These are phyloP conservation scores for Stachybotrys chlorohalonatus DNA, from an alignment of 2,329 filamentous ascomycete species.

Conservation along the genomic window DNA sequence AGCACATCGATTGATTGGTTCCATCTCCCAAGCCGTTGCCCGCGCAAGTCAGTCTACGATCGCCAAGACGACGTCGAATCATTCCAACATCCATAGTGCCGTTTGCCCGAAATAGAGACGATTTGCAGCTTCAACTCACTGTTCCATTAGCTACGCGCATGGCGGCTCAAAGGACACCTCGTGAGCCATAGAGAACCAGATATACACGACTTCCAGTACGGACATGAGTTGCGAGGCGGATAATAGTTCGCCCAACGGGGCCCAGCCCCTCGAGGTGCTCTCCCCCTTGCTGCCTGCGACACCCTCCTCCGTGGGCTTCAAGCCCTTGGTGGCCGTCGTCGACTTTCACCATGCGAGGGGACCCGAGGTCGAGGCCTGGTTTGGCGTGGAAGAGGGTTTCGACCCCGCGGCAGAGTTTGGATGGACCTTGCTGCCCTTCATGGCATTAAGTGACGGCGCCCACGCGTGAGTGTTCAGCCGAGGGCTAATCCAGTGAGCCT, in stretches of 20 bases:
- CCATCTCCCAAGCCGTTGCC: not conserved
- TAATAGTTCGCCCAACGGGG: conserved; percentile 11
- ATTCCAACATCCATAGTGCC: not conserved
- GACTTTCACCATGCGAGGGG: conserved; percentile 81
- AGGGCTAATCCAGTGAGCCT: not conserved
- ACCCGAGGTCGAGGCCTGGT: conserved; percentile 90
- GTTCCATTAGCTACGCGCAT: not conserved
- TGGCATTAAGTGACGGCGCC: conserved; percentile 92
- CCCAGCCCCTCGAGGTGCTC: conserved; percentile 13
- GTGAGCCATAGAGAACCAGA: not conserved
- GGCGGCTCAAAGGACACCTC: not conserved
- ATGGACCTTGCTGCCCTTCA: conserved; percentile 88
- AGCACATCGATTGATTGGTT: not conserved
- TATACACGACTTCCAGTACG: not conserved
- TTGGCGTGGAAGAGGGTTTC: conserved; percentile 62
- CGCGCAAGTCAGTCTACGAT: not conserved
- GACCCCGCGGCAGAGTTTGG: conserved; percentile 80
- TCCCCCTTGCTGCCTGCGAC: conserved; percentile 21
- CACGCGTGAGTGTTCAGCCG: conserved; percentile 59
- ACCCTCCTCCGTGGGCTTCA: conserved; percentile 33
- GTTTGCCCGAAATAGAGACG: not conserved
- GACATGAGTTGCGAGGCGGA: conserved; percentile 20
- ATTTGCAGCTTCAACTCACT: not conserved
- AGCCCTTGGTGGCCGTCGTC: conserved; percentile 68
- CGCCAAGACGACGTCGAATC: not conserved